These are phyloP conservation scores for Abrus pulchellus DNA, from an alignment of 306 rosid species.

Conservation along the genomic window DNA sequence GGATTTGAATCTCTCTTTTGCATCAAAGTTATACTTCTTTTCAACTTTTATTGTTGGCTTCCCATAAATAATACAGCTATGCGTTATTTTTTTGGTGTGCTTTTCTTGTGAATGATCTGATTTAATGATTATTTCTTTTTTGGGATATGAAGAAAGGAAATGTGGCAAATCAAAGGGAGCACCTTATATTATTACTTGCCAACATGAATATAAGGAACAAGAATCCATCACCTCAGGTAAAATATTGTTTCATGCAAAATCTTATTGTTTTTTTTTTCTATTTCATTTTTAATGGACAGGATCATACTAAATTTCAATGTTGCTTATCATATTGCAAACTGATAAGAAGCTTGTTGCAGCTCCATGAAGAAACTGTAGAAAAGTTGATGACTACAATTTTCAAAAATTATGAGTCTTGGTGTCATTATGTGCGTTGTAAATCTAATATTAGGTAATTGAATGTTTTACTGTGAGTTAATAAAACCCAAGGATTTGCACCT, in stretches of 20 bases:
- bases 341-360: slow-evolving; percentile 65
- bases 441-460: slow-evolving; percentile 67
- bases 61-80: background rate
- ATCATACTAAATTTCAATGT: slow-evolving; percentile 13
- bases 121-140: slow-evolving; percentile 44
- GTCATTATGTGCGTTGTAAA: slow-evolving; percentile 74
- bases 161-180: slow-evolving; percentile 98
- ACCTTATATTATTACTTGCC: slow-evolving; percentile 90
- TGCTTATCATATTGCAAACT: slow-evolving; percentile 47
- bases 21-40: slow-evolving; percentile 1
- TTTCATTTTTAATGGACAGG: slow-evolving; percentile 12
- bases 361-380: slow-evolving; percentile 63
- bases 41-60: background rate
- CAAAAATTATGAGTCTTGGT: slow-evolving; percentile 95
- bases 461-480: slow-evolving; percentile 41
- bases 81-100: background rate
- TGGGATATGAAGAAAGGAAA: slow-evolving; percentile 87
- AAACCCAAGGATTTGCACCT: slow-evolving; percentile 30
- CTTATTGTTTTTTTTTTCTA: slow-evolving; percentile 28
- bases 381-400: slow-evolving; percentile 63
- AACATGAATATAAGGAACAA: slow-evolving; percentile 71
- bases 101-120: slow-evolving; percentile 44
- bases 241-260: slow-evolving; percentile 35
- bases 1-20: slow-evolving; percentile 25
- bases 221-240: slow-evolving; percentile 61